Base-by-base conservation (phyloP, 164 flowering plant genomes). In the Liquidambar formosana region DNA sequence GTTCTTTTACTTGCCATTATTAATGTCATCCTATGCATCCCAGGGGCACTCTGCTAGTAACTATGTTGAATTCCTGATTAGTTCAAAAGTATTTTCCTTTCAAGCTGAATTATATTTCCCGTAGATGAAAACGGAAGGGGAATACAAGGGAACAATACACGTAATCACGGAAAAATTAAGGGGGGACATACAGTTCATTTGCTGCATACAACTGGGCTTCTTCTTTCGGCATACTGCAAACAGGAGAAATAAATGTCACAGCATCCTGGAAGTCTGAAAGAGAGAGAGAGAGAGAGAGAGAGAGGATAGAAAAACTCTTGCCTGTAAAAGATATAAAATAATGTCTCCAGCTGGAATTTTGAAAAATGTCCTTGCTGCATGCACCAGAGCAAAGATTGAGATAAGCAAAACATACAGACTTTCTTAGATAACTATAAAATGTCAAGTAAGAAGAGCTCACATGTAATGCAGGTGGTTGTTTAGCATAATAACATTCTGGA, bases 211-310 rank as follows among this genome's bases (percentile, higher is more conserved):
- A 59, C 61, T 80, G 84, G 10, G 79, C 81, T 66, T 75, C 77
- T 3, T 80, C 81, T 48, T 77, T 78, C 21, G 84, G 84, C 84
- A 80, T 80, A 71, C 84, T 80, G 77, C 52, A 73, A n/a, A 70
- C 33, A 49, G 44, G 14, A 33, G 6, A 11, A 19, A 19, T 5
- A 19, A 41, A 69, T 28, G 4, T 64, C 46, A 61, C 47, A 38
- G 60, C 47, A 54, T 38, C 41, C 27, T 14, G 43, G 25, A 49
- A 11, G 4, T 2, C 3, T 11, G 26, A 56, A 23, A 6, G 33
- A 26, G 49, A 12, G 26, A 51, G 14, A 52, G 13, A 18, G 46
- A 18, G 3, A 27, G 28, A 47, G 8, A 23, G 23, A 27, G 15
- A 57, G 21, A 54, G 57, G 33, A n/a, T n/a, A 28, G 6, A 53